These are phyloP conservation scores for Panellus pusillus DNA, from an alignment of 768 basidiomycete genomes.

Conservation along the genomic window DNA sequence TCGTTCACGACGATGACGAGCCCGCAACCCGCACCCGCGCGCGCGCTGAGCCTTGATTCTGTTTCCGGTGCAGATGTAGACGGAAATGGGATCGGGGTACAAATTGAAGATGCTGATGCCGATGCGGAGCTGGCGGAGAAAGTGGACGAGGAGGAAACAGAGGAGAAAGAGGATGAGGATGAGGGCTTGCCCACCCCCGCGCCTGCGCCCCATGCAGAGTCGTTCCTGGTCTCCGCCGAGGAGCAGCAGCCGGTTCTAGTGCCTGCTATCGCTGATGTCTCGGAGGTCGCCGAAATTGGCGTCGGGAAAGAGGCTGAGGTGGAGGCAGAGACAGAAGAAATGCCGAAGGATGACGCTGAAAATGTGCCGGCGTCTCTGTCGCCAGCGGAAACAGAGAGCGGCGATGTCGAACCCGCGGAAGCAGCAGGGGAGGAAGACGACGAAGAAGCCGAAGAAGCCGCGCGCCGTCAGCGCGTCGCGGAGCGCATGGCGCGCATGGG, in stretches of 20 bases:
- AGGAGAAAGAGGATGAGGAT: slow-evolving; percentile 5
- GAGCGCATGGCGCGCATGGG: slow-evolving; percentile 61
- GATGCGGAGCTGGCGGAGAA: slow-evolving; percentile 7
- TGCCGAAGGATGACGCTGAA: neutral
- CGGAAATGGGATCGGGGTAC: too few relatives aligned
- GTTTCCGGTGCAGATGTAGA: neutral
- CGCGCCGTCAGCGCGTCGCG: slow-evolving; percentile 42
- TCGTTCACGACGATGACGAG: too few relatives aligned
- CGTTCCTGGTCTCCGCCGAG: too few relatives aligned
- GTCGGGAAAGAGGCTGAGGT: neutral
- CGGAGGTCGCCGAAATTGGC: too few relatives aligned
- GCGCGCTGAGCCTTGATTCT: neutral
- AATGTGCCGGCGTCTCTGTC: too few relatives aligned
- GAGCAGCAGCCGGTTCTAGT: too few relatives aligned
- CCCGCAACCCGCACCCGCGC: too few relatives aligned
- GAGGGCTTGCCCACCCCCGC: neutral
- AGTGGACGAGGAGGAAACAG: neutral
- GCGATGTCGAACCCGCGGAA: too few relatives aligned
- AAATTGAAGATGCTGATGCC: slow-evolving; percentile 4
- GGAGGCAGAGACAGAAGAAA: neutral
- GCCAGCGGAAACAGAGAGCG: too few relatives aligned
- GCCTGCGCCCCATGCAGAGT: too few relatives aligned
- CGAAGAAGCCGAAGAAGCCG: slow-evolving; percentile 43
- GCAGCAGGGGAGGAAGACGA: too few relatives aligned
- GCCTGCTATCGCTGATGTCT: too few relatives aligned